These are phyloP conservation scores for Metroxylon sagu DNA, from an alignment of 176 grass and related monocot genomes.

Conservation along the genomic window DNA sequence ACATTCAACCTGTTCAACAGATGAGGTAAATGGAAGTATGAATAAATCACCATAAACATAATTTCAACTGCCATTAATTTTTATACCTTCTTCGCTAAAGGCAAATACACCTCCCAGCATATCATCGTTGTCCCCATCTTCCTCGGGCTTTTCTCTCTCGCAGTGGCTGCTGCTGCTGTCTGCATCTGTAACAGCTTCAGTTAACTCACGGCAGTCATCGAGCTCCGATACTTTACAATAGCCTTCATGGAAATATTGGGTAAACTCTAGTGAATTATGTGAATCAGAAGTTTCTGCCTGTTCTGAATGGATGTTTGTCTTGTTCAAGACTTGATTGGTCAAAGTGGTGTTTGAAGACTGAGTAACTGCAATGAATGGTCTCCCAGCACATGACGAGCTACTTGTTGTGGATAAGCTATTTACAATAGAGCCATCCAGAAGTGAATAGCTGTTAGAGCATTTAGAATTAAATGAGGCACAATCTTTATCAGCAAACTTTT, in stretches of 20 bases:
- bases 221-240: constrained; percentile 99
- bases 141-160: constrained; percentile 97
- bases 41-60: too few species aligned
- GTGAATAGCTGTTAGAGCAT: constrained; percentile 31
- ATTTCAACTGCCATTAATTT: not conserved
- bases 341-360: constrained; percentile 25
- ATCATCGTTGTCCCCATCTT: constrained; percentile 95
- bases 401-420: constrained; percentile 24
- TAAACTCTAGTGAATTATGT: constrained; percentile 64
- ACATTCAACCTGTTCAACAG: too few species aligned
- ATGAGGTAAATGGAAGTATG: too few species aligned
- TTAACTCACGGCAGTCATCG: constrained; percentile 99
- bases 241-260: constrained; percentile 96
- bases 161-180: constrained; percentile 99
- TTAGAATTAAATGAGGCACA: constrained; percentile 12
- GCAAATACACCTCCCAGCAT: constrained; percentile 94
- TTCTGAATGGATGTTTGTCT: constrained; percentile 30
- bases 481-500: constrained; percentile 5
- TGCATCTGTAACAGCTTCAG: constrained; percentile 99
- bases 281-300: constrained; percentile 48
- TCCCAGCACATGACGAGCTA: constrained; percentile 15
- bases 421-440: constrained; percentile 41
- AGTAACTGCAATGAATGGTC: constrained; percentile 22
- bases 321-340: constrained; percentile 28
- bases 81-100: constrained; percentile 94